Base-by-base conservation (phyloP, 768 basidiomycete species). In the Termitomyces sp. region DNA sequence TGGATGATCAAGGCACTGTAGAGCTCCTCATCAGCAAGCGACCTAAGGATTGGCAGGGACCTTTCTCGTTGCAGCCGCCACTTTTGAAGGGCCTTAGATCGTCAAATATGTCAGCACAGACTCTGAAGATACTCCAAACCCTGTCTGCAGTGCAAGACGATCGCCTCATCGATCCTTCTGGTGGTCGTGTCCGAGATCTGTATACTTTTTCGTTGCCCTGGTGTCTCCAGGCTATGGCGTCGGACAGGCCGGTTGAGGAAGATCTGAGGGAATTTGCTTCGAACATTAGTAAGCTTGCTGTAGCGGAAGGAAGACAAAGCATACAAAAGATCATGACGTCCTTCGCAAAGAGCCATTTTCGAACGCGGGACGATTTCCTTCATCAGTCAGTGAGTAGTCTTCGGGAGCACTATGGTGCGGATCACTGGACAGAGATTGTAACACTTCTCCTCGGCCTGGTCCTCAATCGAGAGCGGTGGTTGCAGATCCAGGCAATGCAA, bases 291-390 rank as follows among this genome's bases (percentile, higher is more conserved):
- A 70, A 66, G 11, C 77, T 97, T 17, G 94, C 95, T 3, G 82
- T 83, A 41, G 68, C 73, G 48, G 88, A 92, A 61, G 85, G 84
- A 28, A 80, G 85, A 30, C 78, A 82, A n/a, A 89, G 87, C 64
- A 90, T 97, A 63, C 79, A 84, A 53, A 86, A 90, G 48, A 89
- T 98, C 65, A 90, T 96, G 87, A 86, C 78, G 4, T 94, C 91
- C 3, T 95, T 95, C 63, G 83, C 89, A 54, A 91, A 91, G 70
- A 77, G 79, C 21, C 87, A 90, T 50, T 97, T 98, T 77, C 79
- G 94, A 48, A 93, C 93, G 1, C 87, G 87, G 64, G 94, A 98
- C 52, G 94, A 97, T 71, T 96, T 96, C 73, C 79, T 96, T 57
- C 85, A 92, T 5, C 93, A 97, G 66, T 93, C 91, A 0, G 86